phyloP scores from a whole-genome alignment of 768 basidiomycete species.

The Russula vinacea region DNA sequence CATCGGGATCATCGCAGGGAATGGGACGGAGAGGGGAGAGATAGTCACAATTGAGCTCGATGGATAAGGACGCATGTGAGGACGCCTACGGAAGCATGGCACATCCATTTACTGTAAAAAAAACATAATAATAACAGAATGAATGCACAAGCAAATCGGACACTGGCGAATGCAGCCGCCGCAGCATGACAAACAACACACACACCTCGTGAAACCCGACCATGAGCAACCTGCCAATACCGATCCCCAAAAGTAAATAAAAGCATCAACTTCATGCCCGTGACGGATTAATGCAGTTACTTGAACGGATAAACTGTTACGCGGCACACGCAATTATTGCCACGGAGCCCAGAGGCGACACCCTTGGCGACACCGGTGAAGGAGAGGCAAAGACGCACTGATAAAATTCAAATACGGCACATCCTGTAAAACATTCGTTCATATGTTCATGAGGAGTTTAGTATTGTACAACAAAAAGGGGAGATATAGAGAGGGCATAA shows the following conservation, averaged over 20 bases:
- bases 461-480: neutral
- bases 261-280: no score
- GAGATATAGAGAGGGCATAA: neutral
- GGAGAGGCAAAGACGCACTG: slow-evolving; percentile 49
- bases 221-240: slow-evolving; percentile 58
- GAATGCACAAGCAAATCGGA: no score
- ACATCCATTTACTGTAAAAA: slow-evolving; percentile 66
- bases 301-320: slow-evolving; percentile 84
- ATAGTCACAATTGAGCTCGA: slow-evolving; percentile 79
- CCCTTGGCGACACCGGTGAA: no score
- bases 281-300: slow-evolving; percentile 37
- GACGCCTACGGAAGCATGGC: slow-evolving; percentile 76
- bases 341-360: neutral
- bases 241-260: neutral
- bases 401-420: slow-evolving; percentile 68
- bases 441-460: neutral
- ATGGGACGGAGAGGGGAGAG: slow-evolving; percentile 21
- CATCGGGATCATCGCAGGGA: neutral
- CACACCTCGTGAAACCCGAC: slow-evolving; percentile 85
- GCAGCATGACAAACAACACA: neutral
- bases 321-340: neutral
- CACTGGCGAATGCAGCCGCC: no score
- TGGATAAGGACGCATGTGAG: slow-evolving; percentile 83
- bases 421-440: slow-evolving; percentile 47
- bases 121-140: no score